Evolutionary conservation across 1,139 yeast species (phyloP), one percentile per base, ranked within the genome.

Genomic region (Candida sp.): DNA sequence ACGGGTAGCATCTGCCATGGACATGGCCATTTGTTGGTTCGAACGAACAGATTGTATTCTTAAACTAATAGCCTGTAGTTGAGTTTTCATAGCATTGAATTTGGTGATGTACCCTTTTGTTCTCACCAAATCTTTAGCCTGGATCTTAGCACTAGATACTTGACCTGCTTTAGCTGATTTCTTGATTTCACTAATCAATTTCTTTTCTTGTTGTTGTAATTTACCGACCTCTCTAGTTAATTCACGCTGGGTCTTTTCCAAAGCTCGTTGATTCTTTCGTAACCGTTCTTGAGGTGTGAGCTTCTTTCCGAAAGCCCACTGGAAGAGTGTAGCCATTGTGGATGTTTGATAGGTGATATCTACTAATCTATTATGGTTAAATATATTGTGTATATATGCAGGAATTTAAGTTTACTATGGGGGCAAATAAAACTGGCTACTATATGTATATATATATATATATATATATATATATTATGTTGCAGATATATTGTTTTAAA

Each of bases 231-330:
- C 99, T 47, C 99, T 73, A 36, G 88, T 88, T 43, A 93, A 73
- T 58, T 95, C 99, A 42, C 99, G 75, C 64, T 90, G 97, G 0
- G 99, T 90, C 55, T 93, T 82, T 57, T 93, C 99, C 35, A 93
- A 73, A 4, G 97, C 95, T 45, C 99, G 73, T 69, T 93, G 99
- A 65, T 93, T 95, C 81, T 87, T 90, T 53, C 97, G 83, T 59
- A 93, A 80, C 61, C 91, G 77, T 67, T 93, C 99, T 60, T 90
- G 97, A 5, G 99, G 98, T 39, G 99, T 90, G 53, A 87, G 70
- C 61, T 85, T 80, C 74, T 90, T 88, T 12, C 99, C 99, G 67
- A 93, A 93, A 23, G 89, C 90, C 98, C 98, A 93, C 60, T 90
- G 96, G 54, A 91, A 79, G 55, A 90, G 66, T 56, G 79, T 84